phyloP scores from a whole-genome alignment of 164 flowering plant species.

The Stephania japonica region DNA sequence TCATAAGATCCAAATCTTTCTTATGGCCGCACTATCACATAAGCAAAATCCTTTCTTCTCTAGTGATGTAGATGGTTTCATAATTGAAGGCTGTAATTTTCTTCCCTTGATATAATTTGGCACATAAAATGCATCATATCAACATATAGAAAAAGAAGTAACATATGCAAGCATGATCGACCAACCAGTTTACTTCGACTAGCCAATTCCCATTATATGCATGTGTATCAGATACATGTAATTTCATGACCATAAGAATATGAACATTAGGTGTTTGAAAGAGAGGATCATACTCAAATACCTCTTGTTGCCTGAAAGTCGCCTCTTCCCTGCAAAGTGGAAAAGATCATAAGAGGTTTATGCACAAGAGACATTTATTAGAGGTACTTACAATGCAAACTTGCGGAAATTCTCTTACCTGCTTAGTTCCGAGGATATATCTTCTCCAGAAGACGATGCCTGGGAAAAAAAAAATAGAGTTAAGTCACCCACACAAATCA shows the following conservation, averaged over 20 bases:
- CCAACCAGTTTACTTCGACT: neutral
- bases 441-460: conserved; percentile 88
- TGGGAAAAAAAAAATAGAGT: conserved; percentile 12
- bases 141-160: neutral
- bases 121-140: neutral
- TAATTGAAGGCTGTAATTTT: neutral
- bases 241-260: neutral
- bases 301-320: conserved; percentile 84
- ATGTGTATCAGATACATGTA: neutral
- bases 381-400: neutral
- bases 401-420: conserved; percentile 39
- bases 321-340: conserved; percentile 70
- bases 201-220: neutral
- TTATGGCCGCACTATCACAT: too few relatives aligned
- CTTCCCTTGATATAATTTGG: neutral
- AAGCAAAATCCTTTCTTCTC: too few relatives aligned
- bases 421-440: conserved; percentile 74
- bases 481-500: neutral
- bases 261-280: neutral
- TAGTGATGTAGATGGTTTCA: neutral
- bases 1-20: too few relatives aligned
- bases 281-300: conserved; percentile 12
- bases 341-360: conserved; percentile 14
- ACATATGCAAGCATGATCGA: neutral
- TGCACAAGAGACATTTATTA: conserved; percentile 1